Evolutionary conservation across 495 filamentous ascomycete genomes (phyloP).

Genomic region (Tuber aestivum): DNA sequence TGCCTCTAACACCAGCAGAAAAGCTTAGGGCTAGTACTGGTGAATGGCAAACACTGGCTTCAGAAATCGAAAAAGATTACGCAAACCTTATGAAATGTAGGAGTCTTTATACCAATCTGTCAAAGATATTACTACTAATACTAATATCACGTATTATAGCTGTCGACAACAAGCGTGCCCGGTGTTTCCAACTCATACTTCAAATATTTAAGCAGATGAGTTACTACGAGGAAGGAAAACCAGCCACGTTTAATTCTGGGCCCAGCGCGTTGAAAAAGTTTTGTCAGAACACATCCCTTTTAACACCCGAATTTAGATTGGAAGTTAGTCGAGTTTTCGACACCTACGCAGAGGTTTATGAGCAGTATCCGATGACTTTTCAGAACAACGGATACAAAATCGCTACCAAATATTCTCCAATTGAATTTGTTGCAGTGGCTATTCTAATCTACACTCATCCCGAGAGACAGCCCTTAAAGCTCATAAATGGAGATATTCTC

Average conservation of each 20-base stretch:
- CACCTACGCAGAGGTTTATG: constrained; percentile 31
- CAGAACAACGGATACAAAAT: constrained; percentile 34
- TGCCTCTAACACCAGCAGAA: constrained; percentile 49
- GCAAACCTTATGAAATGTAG: constrained; percentile 42
- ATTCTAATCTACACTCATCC: constrained; percentile 47
- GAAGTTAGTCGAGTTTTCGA: constrained; percentile 29
- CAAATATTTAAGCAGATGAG: constrained; percentile 40
- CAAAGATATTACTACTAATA: constrained; percentile 7
- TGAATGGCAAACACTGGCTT: constrained; percentile 47
- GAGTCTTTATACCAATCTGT: constrained; percentile 4
- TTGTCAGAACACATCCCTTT: constrained; percentile 21
- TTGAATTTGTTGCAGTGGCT: constrained; percentile 48
- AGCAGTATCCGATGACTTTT: constrained; percentile 39
- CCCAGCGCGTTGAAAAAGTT: constrained; percentile 30
- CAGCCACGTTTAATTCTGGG: constrained; percentile 26
- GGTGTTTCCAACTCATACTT: constrained; percentile 43
- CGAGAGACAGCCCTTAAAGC: constrained; percentile 40
- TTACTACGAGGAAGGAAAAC: constrained; percentile 22
- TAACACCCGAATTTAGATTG: constrained; percentile 24
- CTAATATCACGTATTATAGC: constrained; percentile 35
- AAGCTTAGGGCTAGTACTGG: constrained; percentile 50
- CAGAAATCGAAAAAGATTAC: constrained; percentile 46
- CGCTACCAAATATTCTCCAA: constrained; percentile 46
- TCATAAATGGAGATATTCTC: constrained; percentile 47
- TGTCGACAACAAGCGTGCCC: constrained; percentile 41